These are phyloP conservation scores for Cercospora beticola DNA, from an alignment of 2,329 filamentous ascomycete species.

Conservation along the genomic window DNA sequence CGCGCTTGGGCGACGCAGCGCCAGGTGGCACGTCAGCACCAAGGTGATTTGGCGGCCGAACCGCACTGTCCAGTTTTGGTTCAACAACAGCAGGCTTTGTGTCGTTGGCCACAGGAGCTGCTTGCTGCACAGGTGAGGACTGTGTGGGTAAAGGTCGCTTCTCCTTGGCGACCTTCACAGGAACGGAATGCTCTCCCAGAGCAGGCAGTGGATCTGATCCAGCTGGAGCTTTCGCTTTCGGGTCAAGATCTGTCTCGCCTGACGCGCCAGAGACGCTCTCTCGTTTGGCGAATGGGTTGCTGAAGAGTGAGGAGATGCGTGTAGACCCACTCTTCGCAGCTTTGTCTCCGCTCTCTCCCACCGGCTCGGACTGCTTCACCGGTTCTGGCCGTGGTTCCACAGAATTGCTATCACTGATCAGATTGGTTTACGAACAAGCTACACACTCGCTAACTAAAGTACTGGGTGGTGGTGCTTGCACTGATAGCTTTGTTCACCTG, in stretches of 20 bases:
- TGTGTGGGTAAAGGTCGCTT: slow-evolving; percentile 8
- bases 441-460: not conserved
- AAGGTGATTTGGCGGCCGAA: slow-evolving; percentile 2
- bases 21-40: slow-evolving; percentile 8
- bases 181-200: not conserved
- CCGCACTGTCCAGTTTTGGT: not conserved
- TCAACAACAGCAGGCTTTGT: slow-evolving; percentile 4
- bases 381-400: not conserved
- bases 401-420: slow-evolving; percentile 1
- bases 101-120: not conserved
- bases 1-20: slow-evolving; percentile 11
- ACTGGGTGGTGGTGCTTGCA: not conserved
- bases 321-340: not conserved
- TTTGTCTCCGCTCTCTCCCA: not conserved
- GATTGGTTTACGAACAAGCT: not conserved
- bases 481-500: not conserved
- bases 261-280: slow-evolving; percentile 12
- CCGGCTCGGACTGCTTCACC: not conserved
- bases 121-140: not conserved
- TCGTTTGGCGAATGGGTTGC: slow-evolving; percentile 14
- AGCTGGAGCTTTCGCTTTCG: not conserved
- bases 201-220: slow-evolving; percentile 14
- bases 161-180: not conserved
- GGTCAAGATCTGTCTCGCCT: slow-evolving; percentile 4
- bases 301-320: slow-evolving; percentile 12